Evolutionary conservation across 345 rosid genomes (phyloP).

Genomic region (Garcia nutans): DNA sequence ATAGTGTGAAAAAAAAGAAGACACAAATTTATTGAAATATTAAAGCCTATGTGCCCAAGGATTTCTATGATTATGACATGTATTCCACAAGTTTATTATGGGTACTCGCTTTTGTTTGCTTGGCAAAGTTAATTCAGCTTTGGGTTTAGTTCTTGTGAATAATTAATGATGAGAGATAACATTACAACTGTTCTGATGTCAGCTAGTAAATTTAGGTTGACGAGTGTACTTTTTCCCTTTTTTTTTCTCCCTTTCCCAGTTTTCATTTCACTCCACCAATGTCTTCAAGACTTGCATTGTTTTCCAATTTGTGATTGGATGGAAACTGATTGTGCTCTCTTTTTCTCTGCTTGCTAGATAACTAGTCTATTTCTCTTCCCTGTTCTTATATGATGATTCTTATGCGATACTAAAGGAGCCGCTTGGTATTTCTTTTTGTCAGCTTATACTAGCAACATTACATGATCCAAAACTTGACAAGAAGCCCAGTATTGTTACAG

Average conservation of each 20-base stretch:
- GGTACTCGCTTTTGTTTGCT: neutral
- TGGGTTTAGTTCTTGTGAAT: neutral
- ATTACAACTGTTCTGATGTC: neutral
- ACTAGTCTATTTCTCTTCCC: neutral
- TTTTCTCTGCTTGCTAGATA: neutral
- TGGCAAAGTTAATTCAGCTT: neutral
- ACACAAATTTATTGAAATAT: neutral
- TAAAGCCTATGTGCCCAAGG: neutral
- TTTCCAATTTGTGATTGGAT: neutral
- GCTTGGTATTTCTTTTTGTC: neutral
- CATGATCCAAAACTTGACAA: conserved; percentile 9
- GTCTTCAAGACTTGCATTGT: neutral
- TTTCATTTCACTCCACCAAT: neutral
- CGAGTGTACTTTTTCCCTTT: neutral
- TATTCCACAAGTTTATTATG: neutral
- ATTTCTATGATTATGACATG: neutral
- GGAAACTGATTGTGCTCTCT: neutral
- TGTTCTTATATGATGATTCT: neutral
- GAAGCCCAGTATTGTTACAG: conserved; percentile 22
- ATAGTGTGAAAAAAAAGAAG: neutral
- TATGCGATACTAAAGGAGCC: neutral
- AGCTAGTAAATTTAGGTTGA: neutral
- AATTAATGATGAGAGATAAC: neutral
- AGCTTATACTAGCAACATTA: conserved; percentile 29
- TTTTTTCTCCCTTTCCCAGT: neutral